Evolutionary conservation across 2,329 filamentous ascomycete species (phyloP), one percentile per base, ranked within the genome.

Genomic region (Albophoma yamanashiensis): DNA sequence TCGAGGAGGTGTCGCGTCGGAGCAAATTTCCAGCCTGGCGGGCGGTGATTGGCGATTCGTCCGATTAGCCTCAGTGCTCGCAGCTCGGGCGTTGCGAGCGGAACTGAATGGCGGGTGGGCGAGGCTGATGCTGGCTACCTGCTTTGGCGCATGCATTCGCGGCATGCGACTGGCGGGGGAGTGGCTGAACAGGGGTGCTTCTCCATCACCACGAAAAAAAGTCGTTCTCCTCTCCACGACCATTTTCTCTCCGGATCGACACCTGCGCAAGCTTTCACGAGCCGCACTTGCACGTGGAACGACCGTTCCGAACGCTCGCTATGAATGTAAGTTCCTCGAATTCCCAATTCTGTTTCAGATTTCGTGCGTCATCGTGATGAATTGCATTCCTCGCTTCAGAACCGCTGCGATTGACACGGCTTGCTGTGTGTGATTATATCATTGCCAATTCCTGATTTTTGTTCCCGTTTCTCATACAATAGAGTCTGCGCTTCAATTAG

Each of bases 341-440:
- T 39, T 12, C 39, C 22, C 36, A 52, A 14, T 43, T 36, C 27
- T 11, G 36, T 34, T 27, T 55, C 34, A 15, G 36, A 56, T 47
- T 45, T 58, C 57, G 55, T 17, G 15, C 34, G 31, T 56, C 59
- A 67, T 61, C 61, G 73, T 78, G 76, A 78, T 78, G 75, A 77
- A 67, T 59, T 70, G 73, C 73, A 74, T 71, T 66, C 62, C 31
- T 75, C 73, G 74, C 74, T 75, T 77, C 74, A 78, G 76, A 78
- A 78, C 76, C 76, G 76, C 76, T 78, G 76, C 76, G 76, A 75
- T 76, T 77, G 75, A 78, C 73, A 71, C 74, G 71, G 74, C 71
- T 72, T 68, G 66, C 73, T 74, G 75, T 73, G 74, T 52, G 64
- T 77, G 76, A 78, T 75, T 70, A 72, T 60, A 76, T 69, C 66